A percentile compares a stretch with the other conserved stretches of the same genome.
Conservation (phyloP, 228 moss, liverwort and hornwort genomes). For the Sphagnum magellanicum region DNA sequence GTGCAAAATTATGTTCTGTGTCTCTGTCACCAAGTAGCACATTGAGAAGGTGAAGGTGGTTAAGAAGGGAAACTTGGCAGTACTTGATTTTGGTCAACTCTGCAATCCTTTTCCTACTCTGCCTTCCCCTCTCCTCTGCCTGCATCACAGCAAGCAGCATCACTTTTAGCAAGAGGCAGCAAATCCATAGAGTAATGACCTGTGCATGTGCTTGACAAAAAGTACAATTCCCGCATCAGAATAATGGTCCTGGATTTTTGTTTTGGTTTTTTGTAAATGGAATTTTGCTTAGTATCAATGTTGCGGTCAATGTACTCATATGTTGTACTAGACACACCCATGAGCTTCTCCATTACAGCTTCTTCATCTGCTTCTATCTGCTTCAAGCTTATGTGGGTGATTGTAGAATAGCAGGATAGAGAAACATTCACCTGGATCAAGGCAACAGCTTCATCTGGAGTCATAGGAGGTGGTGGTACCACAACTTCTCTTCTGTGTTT, state of each 20-base stretch:
- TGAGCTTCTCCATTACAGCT: too few species aligned
- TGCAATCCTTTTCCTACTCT: slow-evolving; percentile 50
- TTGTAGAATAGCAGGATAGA: not conserved
- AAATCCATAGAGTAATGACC: not conserved
- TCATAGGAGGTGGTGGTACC: slow-evolving; percentile 36
- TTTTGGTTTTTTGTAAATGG: too few species aligned
- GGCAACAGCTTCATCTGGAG: slow-evolving; percentile 52
- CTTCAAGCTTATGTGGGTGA: not conserved
- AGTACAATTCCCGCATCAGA: not conserved
- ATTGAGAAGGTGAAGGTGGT: too few species aligned
- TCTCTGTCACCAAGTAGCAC: not conserved
- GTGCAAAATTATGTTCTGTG: not conserved
- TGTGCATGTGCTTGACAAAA: not conserved
- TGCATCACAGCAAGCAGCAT: slow-evolving; percentile 8
- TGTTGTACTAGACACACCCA: too few species aligned
- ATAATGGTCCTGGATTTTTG: too few species aligned
- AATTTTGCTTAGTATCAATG: not conserved
- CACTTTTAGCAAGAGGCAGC: not conserved
- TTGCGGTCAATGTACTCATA: not conserved
- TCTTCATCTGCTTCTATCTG: too few species aligned
- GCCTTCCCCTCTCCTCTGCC: slow-evolving; percentile 91
- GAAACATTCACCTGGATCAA: slow-evolving; percentile 50
- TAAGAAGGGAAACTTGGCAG: not conserved
- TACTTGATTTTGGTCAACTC: slow-evolving; percentile 83
- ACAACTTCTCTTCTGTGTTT: slow-evolving; percentile 21